Base-by-base conservation (phyloP, 177 flowering plant genomes). In the Vitis hybrid region DNA sequence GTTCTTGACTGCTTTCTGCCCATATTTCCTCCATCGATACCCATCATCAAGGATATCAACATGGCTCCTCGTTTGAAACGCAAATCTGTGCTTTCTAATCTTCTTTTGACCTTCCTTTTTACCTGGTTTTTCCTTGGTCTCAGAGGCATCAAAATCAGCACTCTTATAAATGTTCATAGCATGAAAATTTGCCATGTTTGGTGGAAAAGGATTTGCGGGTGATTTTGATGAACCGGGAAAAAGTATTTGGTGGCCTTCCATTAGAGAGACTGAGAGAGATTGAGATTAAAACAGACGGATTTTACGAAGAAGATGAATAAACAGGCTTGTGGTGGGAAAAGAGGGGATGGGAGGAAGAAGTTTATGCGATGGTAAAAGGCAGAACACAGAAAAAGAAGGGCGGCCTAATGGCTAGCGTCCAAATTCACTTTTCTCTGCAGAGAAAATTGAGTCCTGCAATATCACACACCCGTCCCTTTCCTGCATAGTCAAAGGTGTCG, bases 1-100 rank as follows among this genome's bases (percentile, higher is more conserved):
- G 72, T 76, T 76, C 62, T 79, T 79, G 1, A 79, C 79, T 1
- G 72, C 48, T 51, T 79, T 79, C 15, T 79, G 82, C 2, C 82
- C 82, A 27, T 79, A 79, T 52, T 79, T 79, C 62, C 82, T 70
- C 82, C 82, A 79, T 18, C 79, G 17, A 65, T 79, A 79, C n/a
- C 82, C 82, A 72, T 79, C 82, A 64, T 79, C 82, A n/a, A 79
- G 75, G 17, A 76, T 64, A 52, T 79, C 82, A 59, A 76, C 71
- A 13, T 66, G 72, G 67, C 79, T 79, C 57, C 75, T 70, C 19
- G 82, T 79, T 48, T 79, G 79, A 68, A 79, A 79, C 9, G 82
- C 79, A 65, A 19, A 62, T 56, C 69, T 76, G 6, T 67, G 82
- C 75, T 46, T 72, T 35, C 24, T 75, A 3, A 4, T 50, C 69